phyloP scores from a whole-genome alignment of 2,329 filamentous ascomycete genomes.

The Rhytidhysteron rufulum region DNA sequence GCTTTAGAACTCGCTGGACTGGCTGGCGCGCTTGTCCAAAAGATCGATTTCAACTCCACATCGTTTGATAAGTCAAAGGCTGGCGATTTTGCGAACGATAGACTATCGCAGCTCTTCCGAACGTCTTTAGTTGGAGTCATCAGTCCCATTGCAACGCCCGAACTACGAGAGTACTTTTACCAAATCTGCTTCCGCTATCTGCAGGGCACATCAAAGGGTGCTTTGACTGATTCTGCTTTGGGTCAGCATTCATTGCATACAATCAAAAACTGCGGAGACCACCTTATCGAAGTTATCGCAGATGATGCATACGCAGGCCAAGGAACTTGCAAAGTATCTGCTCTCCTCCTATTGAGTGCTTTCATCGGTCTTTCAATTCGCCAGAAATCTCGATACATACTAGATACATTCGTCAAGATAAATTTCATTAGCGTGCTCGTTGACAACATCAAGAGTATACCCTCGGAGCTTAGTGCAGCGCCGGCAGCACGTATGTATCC shows the following conservation, averaged over 20 bases:
- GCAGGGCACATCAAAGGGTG: conserved; percentile 59
- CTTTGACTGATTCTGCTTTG: conserved; percentile 24
- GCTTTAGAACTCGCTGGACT: conserved; percentile 74
- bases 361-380: conserved; percentile 70
- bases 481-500: conserved; percentile 19
- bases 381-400: conserved; percentile 68
- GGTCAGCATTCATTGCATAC: conserved; percentile 59
- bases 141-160: conserved; percentile 65
- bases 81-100: conserved; percentile 77
- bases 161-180: conserved; percentile 81
- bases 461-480: conserved; percentile 56
- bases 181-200: conserved; percentile 87
- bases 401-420: conserved; percentile 75
- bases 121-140: conserved; percentile 76
- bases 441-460: conserved; percentile 76
- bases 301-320: conserved; percentile 90
- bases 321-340: conserved; percentile 75
- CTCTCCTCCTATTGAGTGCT: conserved; percentile 76
- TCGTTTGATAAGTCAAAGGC: conserved; percentile 44
- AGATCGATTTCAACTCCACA: conserved; percentile 58
- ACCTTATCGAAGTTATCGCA: conserved; percentile 79
- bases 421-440: conserved; percentile 91
- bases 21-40: conserved; percentile 68
- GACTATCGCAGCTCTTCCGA: conserved; percentile 88
- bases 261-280: conserved; percentile 74